Evolutionary conservation across 2,329 filamentous ascomycete genomes (phyloP).

Genomic region (Beauveria sp.): DNA sequence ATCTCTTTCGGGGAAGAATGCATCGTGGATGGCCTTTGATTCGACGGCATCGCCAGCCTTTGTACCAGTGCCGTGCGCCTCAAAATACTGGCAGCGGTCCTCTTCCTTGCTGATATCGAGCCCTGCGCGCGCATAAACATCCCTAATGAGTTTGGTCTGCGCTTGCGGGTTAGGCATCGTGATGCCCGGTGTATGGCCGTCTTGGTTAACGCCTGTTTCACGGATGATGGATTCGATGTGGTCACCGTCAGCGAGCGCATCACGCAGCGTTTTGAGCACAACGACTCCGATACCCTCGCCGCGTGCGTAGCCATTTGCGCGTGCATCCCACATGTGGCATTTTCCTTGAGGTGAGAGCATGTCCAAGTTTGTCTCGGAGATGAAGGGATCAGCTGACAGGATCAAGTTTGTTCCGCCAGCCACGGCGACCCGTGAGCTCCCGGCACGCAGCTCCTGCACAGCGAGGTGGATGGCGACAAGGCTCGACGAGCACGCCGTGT

Average conservation of each 20-base stretch:
- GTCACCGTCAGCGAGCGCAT: constrained; percentile 45
- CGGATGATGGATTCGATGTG: constrained; percentile 41
- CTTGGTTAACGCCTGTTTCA: constrained; percentile 41
- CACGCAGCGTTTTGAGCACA: constrained; percentile 44
- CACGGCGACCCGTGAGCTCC: constrained; percentile 35
- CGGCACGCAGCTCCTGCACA: constrained; percentile 34
- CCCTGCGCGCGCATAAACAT: constrained; percentile 20
- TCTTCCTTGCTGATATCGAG: constrained; percentile 16
- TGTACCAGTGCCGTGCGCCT: constrained; percentile 44
- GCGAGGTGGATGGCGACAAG: constrained; percentile 41
- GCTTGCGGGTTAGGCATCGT: constrained; percentile 42
- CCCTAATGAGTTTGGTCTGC: constrained; percentile 28
- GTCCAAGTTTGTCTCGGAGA: constrained; percentile 37
- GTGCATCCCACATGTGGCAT: constrained; percentile 30
- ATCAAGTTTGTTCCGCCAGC: constrained; percentile 19
- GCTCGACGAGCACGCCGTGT: constrained; percentile 42
- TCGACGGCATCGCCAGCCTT: constrained; percentile 43
- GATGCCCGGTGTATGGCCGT: constrained; percentile 46
- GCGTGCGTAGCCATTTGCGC: constrained; percentile 42
- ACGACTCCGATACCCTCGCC: constrained; percentile 48
- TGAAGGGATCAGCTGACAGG: neutral
- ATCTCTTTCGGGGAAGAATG: neutral
- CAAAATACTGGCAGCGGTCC: constrained; percentile 23
- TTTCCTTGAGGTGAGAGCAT: constrained; percentile 40
- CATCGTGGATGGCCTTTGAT: constrained; percentile 24